A percentile compares a stretch with the other conserved stretches of the same genome.
Evolutionary conservation across 2,329 filamentous ascomycete species (phyloP).

Genomic region (Grosmannia penicillata): DNA sequence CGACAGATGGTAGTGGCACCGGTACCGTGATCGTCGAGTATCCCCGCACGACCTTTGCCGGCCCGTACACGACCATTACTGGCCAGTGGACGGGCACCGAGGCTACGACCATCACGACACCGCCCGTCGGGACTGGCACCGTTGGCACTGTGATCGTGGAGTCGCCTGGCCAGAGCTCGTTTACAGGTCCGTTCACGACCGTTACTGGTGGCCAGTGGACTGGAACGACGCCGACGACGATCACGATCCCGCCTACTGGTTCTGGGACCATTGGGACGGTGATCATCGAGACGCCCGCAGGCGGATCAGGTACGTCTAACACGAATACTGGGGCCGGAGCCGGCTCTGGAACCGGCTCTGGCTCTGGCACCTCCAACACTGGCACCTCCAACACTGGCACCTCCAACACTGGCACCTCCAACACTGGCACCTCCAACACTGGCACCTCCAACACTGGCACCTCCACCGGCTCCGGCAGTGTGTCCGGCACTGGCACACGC

Average conservation of each 20-base stretch:
- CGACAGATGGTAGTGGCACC: constrained; percentile 35
- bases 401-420: too few relatives aligned
- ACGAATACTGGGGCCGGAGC: background rate
- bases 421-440: too few relatives aligned
- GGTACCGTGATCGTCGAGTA: constrained; percentile 9
- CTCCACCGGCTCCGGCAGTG: too few relatives aligned
- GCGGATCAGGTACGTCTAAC: background rate
- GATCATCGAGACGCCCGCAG: background rate
- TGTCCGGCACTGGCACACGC: too few relatives aligned
- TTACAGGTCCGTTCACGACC: constrained; percentile 1
- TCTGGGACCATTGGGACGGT: constrained; percentile 1
- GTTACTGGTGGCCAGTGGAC: background rate
- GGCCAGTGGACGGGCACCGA: background rate
- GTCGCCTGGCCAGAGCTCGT: background rate
- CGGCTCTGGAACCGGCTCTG: background rate
- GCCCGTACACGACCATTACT: constrained; percentile 1
- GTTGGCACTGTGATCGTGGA: constrained; percentile 1
- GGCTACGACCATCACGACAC: background rate
- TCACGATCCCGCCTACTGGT: background rate
- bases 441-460: too few relatives aligned
- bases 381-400: too few relatives aligned
- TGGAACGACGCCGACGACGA: background rate
- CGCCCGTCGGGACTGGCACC: background rate
- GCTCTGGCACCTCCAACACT: background rate
- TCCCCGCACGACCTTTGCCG: constrained; percentile 1